Evolutionary conservation across 169 alveolate species (phyloP).

Genomic region (Neospora caninum): DNA sequence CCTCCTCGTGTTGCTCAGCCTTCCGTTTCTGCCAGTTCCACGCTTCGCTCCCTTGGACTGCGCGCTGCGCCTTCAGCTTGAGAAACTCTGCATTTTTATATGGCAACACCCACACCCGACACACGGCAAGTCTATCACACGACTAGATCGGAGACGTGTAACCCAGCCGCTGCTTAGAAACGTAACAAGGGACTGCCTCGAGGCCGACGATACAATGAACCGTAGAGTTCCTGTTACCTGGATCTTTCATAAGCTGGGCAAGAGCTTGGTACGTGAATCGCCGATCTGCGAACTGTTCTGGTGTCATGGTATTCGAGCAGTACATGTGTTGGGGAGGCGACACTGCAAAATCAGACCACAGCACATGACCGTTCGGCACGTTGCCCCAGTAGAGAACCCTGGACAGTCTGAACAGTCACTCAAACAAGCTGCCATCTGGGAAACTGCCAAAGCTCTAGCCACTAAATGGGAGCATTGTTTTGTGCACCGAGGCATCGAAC

Average conservation of each 20-base stretch:
- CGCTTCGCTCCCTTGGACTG: slow-evolving; percentile 48
- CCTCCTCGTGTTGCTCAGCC: slow-evolving; percentile 21
- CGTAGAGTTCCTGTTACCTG: background rate
- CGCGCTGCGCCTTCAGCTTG: slow-evolving; percentile 41
- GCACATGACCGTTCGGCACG: background rate
- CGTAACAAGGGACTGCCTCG: no score
- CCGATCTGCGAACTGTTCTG: slow-evolving; percentile 24
- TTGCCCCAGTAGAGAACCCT: no score
- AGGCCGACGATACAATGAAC: no score
- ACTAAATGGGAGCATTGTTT: no score
- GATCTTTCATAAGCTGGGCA: slow-evolving; percentile 41
- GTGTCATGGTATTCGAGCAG: slow-evolving; percentile 47
- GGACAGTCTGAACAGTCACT: no score
- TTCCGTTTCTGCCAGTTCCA: slow-evolving; percentile 59
- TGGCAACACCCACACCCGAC: background rate
- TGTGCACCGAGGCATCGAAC: no score
- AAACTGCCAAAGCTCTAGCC: no score
- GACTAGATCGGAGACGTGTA: background rate
- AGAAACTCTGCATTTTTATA: slow-evolving; percentile 6
- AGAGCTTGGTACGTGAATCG: slow-evolving; percentile 31
- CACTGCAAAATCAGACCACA: background rate
- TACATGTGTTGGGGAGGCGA: slow-evolving; percentile 32
- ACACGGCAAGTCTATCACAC: background rate
- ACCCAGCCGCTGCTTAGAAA: background rate
- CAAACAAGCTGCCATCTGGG: no score